Percentiles rank a stretch among this genome's conserved stretches.
phyloP scores from a whole-genome alignment of 495 filamentous ascomycete species.

The Aspergillus egyptiacus region DNA sequence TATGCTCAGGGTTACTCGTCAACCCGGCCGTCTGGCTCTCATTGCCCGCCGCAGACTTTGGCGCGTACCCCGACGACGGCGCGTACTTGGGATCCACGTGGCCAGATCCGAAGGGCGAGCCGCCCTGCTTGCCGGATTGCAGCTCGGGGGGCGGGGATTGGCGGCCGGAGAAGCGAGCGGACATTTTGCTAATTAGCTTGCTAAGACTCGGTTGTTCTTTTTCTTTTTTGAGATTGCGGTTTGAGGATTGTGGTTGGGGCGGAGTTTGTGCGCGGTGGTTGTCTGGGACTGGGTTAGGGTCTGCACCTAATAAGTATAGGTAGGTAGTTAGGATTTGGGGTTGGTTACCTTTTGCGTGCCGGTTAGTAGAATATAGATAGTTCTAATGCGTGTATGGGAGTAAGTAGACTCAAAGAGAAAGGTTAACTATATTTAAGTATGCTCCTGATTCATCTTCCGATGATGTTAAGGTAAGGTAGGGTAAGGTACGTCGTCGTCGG shows the following conservation, averaged over 20 bases:
- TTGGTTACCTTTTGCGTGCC: no score
- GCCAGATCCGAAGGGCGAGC: constrained; percentile 50
- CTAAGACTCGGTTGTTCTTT: neutral
- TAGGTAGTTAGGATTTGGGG: no score
- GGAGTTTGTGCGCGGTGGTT: no score
- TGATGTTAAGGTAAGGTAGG: neutral
- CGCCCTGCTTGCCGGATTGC: constrained; percentile 59
- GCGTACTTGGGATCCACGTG: constrained; percentile 42
- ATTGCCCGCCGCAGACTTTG: constrained; percentile 29
- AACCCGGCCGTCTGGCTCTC: constrained; percentile 22
- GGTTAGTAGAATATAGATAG: no score
- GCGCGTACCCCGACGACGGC: constrained; percentile 27
- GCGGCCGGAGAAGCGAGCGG: constrained; percentile 51
- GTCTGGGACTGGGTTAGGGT: no score
- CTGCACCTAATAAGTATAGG: no score
- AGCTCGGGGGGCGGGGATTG: constrained; percentile 75
- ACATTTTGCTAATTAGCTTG: constrained; percentile 26
- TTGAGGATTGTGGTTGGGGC: neutral
- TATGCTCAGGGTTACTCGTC: constrained; percentile 62
- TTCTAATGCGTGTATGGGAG: no score
- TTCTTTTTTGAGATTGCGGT: no score
- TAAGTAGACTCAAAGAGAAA: no score
- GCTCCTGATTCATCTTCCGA: neutral
- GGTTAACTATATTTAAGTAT: neutral
- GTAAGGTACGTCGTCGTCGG: neutral